Evolutionary conservation across 2,329 filamentous ascomycete genomes (phyloP).

Genomic region (Leptosphaerulina australis): DNA sequence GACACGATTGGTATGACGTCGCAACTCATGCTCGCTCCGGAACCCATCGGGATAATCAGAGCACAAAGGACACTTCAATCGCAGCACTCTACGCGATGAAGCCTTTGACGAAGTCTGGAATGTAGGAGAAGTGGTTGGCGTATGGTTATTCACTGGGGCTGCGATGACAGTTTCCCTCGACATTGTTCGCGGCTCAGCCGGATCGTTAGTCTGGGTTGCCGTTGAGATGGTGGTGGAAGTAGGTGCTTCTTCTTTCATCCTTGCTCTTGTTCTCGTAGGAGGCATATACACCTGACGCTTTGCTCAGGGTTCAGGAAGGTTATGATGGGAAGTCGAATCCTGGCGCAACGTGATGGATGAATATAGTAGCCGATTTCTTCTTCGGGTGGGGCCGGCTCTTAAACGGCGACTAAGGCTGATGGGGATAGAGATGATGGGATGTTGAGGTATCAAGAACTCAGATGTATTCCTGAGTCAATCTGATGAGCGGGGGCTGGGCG

Average conservation of each 20-base stretch:
- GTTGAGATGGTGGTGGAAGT: constrained; percentile 24
- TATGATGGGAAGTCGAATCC: constrained; percentile 18
- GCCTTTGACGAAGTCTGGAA: constrained; percentile 39
- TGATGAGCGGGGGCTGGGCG: constrained; percentile 39
- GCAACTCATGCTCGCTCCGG: constrained; percentile 77
- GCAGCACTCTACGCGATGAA: constrained; percentile 41
- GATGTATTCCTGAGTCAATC: constrained; percentile 34
- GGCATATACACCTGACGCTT: constrained; percentile 36
- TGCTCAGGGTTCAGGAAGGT: constrained; percentile 20
- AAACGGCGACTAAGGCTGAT: constrained; percentile 39
- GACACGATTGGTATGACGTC: constrained; percentile 63
- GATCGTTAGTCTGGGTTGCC: constrained; percentile 32
- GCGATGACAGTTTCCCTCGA: constrained; percentile 40
- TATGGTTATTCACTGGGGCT: constrained; percentile 34
- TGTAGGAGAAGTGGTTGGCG: constrained; percentile 42
- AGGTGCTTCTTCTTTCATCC: constrained; percentile 40
- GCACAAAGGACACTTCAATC: constrained; percentile 66
- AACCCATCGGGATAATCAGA: constrained; percentile 78
- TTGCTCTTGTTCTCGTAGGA: constrained; percentile 43
- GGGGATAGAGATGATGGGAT: constrained; percentile 24
- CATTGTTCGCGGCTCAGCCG: constrained; percentile 31
- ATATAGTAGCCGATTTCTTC: constrained; percentile 29
- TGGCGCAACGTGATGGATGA: constrained; percentile 19
- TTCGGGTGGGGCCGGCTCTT: constrained; percentile 39
- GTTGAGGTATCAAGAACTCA: constrained; percentile 29